A percentile compares a stretch with the other conserved stretches of the same genome.
Evolutionary conservation across 179 eudicot species (phyloP).

Genomic region (Drosera spatulata): DNA sequence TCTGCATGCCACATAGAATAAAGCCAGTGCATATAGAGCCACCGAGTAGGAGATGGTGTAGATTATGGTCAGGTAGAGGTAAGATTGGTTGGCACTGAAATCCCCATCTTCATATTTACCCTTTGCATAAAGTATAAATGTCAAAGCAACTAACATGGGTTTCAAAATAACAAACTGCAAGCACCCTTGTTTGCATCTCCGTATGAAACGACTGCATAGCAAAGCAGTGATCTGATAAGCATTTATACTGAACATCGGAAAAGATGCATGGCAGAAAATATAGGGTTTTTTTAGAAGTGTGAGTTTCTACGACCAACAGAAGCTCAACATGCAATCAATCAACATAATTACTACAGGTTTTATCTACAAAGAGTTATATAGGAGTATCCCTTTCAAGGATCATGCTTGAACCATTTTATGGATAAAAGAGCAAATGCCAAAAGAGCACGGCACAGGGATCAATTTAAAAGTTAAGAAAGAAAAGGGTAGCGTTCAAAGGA

Average conservation of each 20-base stretch:
- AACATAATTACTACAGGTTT: too few relatives aligned
- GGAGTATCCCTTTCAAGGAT: too few relatives aligned
- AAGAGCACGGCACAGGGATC: too few relatives aligned
- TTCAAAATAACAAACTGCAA: constrained; percentile 96
- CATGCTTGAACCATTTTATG: too few relatives aligned
- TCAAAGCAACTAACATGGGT: constrained; percentile 76
- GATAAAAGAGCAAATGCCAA: too few relatives aligned
- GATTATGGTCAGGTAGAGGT: constrained; percentile 87
- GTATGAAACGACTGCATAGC: constrained; percentile 76
- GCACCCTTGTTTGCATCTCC: constrained; percentile 96
- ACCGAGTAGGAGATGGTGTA: constrained; percentile 78
- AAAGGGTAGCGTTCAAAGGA: too few relatives aligned
- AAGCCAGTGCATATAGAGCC: constrained; percentile 84
- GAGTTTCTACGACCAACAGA: too few relatives aligned
- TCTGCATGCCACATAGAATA: constrained; percentile 92
- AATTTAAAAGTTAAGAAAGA: too few relatives aligned
- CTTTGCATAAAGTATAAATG: constrained; percentile 74
- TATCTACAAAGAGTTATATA: too few relatives aligned
- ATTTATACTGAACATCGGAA: neutral
- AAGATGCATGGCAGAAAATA: neutral
- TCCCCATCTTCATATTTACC: constrained; percentile 91
- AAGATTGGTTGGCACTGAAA: constrained; percentile 78
- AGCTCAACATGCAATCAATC: too few relatives aligned
- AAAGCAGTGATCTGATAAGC: neutral
- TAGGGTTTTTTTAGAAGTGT: too few relatives aligned